These are phyloP conservation scores for Cyphellophora attinorum DNA, from an alignment of 2,329 filamentous ascomycete species.

Conservation along the genomic window DNA sequence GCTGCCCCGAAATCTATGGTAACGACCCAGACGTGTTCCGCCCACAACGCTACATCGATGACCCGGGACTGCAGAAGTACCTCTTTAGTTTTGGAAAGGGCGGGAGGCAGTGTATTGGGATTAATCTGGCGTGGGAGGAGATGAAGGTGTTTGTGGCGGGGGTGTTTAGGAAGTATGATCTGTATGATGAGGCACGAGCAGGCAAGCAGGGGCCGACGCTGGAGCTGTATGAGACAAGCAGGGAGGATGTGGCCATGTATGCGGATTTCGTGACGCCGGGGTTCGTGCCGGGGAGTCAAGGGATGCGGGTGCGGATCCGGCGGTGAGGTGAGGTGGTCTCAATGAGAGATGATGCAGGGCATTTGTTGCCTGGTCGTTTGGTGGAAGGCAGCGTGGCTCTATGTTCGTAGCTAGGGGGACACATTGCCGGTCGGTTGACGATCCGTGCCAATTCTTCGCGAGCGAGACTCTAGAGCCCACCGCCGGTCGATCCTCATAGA, in stretches of 20 bases:
- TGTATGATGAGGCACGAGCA: conserved; percentile 23
- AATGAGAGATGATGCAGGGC: too few relatives aligned
- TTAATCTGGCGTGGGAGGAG: conserved; percentile 27
- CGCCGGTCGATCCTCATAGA: too few relatives aligned
- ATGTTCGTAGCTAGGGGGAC: too few relatives aligned
- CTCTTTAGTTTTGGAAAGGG: conserved; percentile 21
- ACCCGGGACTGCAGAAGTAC: conserved; percentile 24
- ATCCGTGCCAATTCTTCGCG: too few relatives aligned
- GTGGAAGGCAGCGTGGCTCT: too few relatives aligned
- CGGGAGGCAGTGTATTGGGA: conserved; percentile 27
- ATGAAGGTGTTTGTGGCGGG: conserved; percentile 29
- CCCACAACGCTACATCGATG: conserved; percentile 27
- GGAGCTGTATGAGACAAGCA: conserved; percentile 13
- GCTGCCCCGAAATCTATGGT: conserved; percentile 26
- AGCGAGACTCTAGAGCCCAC: too few relatives aligned
- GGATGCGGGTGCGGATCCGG: conserved; percentile 9
- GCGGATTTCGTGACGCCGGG: conserved; percentile 9
- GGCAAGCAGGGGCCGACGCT: conserved; percentile 17
- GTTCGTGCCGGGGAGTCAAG: conserved; percentile 5
- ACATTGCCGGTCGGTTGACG: too few relatives aligned
- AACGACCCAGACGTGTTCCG: conserved; percentile 22
- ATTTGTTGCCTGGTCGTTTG: too few relatives aligned
- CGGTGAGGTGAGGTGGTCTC: too few relatives aligned
- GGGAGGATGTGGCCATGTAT: conserved; percentile 13
- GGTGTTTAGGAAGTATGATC: conserved; percentile 30